Percentiles rank a stretch among this genome's conserved stretches.
Conservation (phyloP, 164 flowering plant genomes). For the Liriodendron chinense region DNA sequence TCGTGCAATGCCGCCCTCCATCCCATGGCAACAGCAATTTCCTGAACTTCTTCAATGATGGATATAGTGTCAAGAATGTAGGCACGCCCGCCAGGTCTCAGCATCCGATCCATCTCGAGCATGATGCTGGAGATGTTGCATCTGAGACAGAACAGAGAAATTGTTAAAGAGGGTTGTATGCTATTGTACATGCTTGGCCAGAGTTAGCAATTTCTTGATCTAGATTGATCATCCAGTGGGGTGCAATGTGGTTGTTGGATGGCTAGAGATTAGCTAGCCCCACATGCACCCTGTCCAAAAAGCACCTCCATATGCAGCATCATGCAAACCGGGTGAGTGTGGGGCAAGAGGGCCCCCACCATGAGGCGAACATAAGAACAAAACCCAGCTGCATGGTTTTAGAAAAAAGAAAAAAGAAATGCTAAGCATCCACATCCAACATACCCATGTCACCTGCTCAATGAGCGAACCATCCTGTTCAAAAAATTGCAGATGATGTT, state of each 20-base stretch:
- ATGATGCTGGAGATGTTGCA: conserved; percentile 65
- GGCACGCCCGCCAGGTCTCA: conserved; percentile 72
- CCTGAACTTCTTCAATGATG: conserved; percentile 46
- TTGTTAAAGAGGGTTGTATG: background rate
- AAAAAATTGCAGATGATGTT: too few relatives aligned
- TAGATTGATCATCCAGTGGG: too few relatives aligned
- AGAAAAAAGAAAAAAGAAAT: too few relatives aligned
- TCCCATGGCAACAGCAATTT: conserved; percentile 56
- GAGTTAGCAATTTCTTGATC: too few relatives aligned
- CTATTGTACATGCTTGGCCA: too few relatives aligned
- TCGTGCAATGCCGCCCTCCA: conserved; percentile 47
- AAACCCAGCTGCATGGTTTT: too few relatives aligned
- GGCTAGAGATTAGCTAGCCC: background rate
- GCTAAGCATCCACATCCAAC: too few relatives aligned
- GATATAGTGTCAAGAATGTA: conserved; percentile 55
- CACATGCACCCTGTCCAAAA: too few relatives aligned
- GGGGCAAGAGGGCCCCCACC: too few relatives aligned
- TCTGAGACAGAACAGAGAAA: conserved; percentile 27
- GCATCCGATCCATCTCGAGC: conserved; percentile 85
- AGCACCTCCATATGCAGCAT: background rate
- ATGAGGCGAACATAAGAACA: background rate
- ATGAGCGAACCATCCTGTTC: too few relatives aligned
- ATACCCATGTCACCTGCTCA: too few relatives aligned
- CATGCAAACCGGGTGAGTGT: background rate
- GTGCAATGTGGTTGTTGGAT: background rate